These are phyloP conservation scores for Chlamydomonas sphaeroides DNA, from an alignment of 139 green algal genomes.

Conservation along the genomic window DNA sequence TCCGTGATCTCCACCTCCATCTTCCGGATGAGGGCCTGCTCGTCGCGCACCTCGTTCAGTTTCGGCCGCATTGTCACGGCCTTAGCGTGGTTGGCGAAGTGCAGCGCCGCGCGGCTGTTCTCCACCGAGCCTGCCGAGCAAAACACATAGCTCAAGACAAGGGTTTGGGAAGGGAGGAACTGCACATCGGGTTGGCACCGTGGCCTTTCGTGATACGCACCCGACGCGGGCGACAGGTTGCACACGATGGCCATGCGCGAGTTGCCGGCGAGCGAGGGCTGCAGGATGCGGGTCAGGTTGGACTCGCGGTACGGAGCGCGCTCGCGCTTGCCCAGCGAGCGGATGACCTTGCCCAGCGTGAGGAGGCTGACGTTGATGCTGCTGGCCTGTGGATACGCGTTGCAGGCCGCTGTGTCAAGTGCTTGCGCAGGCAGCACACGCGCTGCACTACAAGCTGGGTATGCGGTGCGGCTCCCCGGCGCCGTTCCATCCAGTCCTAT, in stretches of 20 bases:
- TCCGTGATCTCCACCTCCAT: slow-evolving; percentile 82
- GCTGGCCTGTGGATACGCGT: slow-evolving; percentile 78
- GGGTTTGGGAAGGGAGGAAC: too few relatives aligned
- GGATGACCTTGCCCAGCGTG: slow-evolving; percentile 90
- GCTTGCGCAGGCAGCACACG: too few relatives aligned
- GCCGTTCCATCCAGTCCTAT: too few relatives aligned
- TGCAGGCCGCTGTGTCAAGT: too few relatives aligned
- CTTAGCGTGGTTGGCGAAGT: slow-evolving; percentile 94
- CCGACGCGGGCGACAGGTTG: slow-evolving; percentile 81
- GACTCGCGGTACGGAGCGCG: slow-evolving; percentile 88
- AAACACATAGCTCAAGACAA: too few relatives aligned
- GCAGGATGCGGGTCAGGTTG: slow-evolving; percentile 91
- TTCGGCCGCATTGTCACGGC: slow-evolving; percentile 72
- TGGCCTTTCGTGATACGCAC: too few relatives aligned
- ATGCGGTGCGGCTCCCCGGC: too few relatives aligned
- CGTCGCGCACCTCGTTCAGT: slow-evolving; percentile 76
- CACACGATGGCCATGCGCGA: slow-evolving; percentile 94
- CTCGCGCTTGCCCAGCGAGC: slow-evolving; percentile 75
- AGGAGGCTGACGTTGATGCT: slow-evolving; percentile 94
- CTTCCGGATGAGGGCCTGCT: slow-evolving; percentile 72
- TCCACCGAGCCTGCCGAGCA: slow-evolving; percentile 61
- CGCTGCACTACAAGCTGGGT: too few relatives aligned
- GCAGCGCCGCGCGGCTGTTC: slow-evolving; percentile 79
- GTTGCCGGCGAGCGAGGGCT: slow-evolving; percentile 92
- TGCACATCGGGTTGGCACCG: too few relatives aligned